Base-by-base conservation (phyloP, 441 rosid species). In the Populus hybrid region DNA sequence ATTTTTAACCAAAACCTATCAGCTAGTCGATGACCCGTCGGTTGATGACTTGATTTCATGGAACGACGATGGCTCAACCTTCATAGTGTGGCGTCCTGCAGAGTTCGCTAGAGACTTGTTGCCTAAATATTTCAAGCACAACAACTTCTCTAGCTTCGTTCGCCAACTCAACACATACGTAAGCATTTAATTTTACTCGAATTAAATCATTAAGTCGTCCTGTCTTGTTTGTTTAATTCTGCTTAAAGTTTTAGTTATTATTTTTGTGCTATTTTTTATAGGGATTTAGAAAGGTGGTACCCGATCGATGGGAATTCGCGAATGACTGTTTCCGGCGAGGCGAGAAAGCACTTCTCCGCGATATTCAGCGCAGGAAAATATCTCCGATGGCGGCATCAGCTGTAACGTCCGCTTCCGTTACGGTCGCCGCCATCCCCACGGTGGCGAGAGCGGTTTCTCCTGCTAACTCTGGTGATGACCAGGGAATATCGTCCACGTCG, bases 141-240 rank as follows among this genome's bases (percentile, higher is more conserved):
- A 94, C 65, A 94, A 94, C 30, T 94, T 93, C 88, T 94, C 98
- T 1, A 91, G 97, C 84, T 94, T 94, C 75, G 98, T 94, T 65
- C 98, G 98, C 66, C 98, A 94, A 76, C 98, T 94, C 76, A 94
- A 93, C 65, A 94, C 98, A 71, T 94, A 94, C 83, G 98, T 94
- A 83, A 89, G 91, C 77, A 9, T 12, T 7, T 26, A 23, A 12
- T 65, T 8, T 14, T 12, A 14, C 57, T 46, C 19, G 57, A 12
- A 12, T 46, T 12, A 46, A 46, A 14, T 46, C 19, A 46, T 14
- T 12, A 69, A 18, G 16, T 19, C 32, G 53, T 64, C 42, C 11
- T 70, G n/a, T 74, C 14, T 71, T 19, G 8, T 28, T 16, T 9
- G 24, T 24, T 66, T 36, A 4, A 28, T 23, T 35, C 5, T 23